Evolutionary conservation across 2,329 filamentous ascomycete species (phyloP).

Genomic region (Fusarium citri): DNA sequence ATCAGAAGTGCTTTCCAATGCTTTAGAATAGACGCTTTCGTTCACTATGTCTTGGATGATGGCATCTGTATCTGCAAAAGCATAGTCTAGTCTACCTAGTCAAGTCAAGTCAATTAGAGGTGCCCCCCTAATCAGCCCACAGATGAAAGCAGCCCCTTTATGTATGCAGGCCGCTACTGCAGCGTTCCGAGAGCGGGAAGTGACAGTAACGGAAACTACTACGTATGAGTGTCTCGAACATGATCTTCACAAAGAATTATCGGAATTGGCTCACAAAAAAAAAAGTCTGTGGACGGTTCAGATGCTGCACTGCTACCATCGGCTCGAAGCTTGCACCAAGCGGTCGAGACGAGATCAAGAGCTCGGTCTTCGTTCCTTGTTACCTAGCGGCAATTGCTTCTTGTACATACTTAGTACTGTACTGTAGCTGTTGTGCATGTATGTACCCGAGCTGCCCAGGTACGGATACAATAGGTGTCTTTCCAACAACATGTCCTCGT

Average conservation of each 20-base stretch:
- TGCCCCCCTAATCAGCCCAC: constrained; percentile 4
- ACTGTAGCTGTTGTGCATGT: background rate
- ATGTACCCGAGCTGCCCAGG: background rate
- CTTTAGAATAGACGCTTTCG: constrained; percentile 8
- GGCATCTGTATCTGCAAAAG: background rate
- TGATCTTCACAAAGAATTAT: constrained; percentile 10
- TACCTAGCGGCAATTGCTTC: constrained; percentile 3
- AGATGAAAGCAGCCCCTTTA: constrained; percentile 32
- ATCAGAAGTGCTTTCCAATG: background rate
- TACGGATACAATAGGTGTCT: background rate
- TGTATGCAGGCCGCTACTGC: constrained; percentile 40
- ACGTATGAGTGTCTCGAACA: constrained; percentile 29
- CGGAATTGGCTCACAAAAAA: constrained; percentile 26
- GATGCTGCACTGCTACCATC: constrained; percentile 25
- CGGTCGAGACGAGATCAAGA: constrained; percentile 28
- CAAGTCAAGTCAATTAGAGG: constrained; percentile 1
- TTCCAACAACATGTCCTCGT: constrained; percentile 2
- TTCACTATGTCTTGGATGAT: background rate
- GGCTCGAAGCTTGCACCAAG: constrained; percentile 30
- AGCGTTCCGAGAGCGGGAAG: constrained; percentile 39
- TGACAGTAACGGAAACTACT: constrained; percentile 35
- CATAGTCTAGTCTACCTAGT: background rate
- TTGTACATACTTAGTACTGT: background rate
- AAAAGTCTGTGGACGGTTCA: constrained; percentile 15
- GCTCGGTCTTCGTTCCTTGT: constrained; percentile 14